These are phyloP conservation scores for Cornus suecica DNA, from an alignment of 148 eudicot species.

Conservation along the genomic window DNA sequence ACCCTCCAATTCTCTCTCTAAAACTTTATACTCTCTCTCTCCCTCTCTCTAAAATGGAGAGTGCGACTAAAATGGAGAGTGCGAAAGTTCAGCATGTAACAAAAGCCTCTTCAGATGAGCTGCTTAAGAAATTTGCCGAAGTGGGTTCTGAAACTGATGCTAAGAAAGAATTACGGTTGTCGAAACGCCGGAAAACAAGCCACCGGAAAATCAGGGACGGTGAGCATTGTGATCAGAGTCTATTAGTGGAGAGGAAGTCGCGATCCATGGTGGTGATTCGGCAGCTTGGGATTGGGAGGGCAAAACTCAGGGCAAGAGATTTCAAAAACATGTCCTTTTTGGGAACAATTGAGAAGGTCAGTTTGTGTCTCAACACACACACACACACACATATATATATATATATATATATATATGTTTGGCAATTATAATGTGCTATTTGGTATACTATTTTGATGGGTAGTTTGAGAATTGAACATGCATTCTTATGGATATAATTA, in stretches of 20 bases:
- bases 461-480: too few relatives aligned
- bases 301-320: slow-evolving; percentile 32
- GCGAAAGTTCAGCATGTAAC: slow-evolving; percentile 63
- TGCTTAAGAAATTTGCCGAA: slow-evolving; percentile 69
- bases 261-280: slow-evolving; percentile 25
- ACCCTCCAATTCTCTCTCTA: slow-evolving; percentile 2
- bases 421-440: too few relatives aligned
- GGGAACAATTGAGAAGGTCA: slow-evolving; percentile 62
- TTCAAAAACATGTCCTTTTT: slow-evolving; percentile 42
- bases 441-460: too few relatives aligned
- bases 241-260: slow-evolving; percentile 43
- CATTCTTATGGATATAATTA: too few relatives aligned
- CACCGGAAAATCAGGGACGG: neutral
- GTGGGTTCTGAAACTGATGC: slow-evolving; percentile 38
- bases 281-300: slow-evolving; percentile 36
- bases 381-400: too few relatives aligned
- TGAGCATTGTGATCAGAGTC: neutral
- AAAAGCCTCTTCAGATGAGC: slow-evolving; percentile 71
- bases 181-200: slow-evolving; percentile 31
- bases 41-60: slow-evolving; percentile 17
- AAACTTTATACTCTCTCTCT: neutral
- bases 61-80: slow-evolving; percentile 28
- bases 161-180: slow-evolving; percentile 22
- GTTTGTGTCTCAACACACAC: too few relatives aligned
- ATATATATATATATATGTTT: too few relatives aligned